phyloP scores from a whole-genome alignment of 345 rosid species.

The Eucalyptus leucophloia region DNA sequence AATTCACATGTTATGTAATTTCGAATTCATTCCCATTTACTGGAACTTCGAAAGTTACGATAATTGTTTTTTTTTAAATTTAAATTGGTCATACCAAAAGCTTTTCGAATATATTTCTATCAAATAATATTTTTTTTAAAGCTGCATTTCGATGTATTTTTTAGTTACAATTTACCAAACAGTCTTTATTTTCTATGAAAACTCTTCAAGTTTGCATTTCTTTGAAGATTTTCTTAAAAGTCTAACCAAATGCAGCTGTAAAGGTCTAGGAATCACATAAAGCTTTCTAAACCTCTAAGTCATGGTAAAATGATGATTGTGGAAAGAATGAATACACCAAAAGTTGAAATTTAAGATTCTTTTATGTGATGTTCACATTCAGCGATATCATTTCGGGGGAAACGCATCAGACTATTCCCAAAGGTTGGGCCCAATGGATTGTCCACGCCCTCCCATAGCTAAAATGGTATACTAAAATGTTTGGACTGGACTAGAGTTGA shows the following conservation, averaged over 20 bases:
- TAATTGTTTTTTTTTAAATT: no score
- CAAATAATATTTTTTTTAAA: rapidly evolving
- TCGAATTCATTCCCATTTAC: neutral
- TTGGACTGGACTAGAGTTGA: neutral
- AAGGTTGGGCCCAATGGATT: neutral
- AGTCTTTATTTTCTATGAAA: no score
- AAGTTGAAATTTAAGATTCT: neutral
- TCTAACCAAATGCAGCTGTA: neutral
- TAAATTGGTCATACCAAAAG: no score
- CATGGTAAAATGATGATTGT: neutral
- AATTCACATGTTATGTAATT: neutral
- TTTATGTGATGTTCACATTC: neutral
- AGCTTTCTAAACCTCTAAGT: neutral
- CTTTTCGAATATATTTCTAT: rapidly evolving
- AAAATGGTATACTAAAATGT: neutral
- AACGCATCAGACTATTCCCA: neutral
- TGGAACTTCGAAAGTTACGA: rapidly evolving
- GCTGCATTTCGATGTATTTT: no score
- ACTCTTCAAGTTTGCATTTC: neutral
- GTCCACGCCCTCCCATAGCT: neutral
- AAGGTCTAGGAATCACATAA: neutral
- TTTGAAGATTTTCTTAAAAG: rapidly evolving
- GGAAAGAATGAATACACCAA: neutral
- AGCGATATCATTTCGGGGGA: neutral
- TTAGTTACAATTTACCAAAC: no score